Percentiles rank a stretch among this genome's conserved stretches.
These are phyloP conservation scores for Coleophoma eucalyptorum DNA, from an alignment of 2,329 filamentous ascomycete genomes.

Conservation along the genomic window DNA sequence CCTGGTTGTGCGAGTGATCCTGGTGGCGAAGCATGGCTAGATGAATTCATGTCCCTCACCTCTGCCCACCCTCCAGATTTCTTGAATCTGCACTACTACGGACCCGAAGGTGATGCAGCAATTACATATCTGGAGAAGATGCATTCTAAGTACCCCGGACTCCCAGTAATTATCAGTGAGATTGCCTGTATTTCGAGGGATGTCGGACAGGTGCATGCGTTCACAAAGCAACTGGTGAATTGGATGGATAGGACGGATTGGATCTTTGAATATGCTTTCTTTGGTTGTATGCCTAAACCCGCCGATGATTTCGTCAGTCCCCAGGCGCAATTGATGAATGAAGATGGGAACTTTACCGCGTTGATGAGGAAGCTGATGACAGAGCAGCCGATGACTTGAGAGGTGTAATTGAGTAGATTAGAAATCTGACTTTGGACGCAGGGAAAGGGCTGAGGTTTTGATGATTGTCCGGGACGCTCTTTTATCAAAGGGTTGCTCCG, in stretches of 20 bases:
- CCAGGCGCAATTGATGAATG: conserved; percentile 40
- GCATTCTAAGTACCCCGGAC: conserved; percentile 30
- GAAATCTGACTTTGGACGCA: too few relatives aligned
- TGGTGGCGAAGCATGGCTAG: conserved; percentile 35
- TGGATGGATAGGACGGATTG: conserved; percentile 39
- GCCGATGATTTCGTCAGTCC: conserved; percentile 42
- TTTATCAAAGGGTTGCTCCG: too few relatives aligned
- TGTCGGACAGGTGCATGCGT: conserved; percentile 30
- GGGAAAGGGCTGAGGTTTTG: too few relatives aligned
- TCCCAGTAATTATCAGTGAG: conserved; percentile 36
- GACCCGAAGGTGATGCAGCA: conserved; percentile 27
- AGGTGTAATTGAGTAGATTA: not conserved
- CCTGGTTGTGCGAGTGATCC: conserved; percentile 34
- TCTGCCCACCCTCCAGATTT: conserved; percentile 33
- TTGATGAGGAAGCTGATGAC: conserved; percentile 22
- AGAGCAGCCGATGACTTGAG: conserved; percentile 16
- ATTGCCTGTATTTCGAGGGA: conserved; percentile 36
- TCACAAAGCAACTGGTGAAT: conserved; percentile 34
- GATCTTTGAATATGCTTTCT: conserved; percentile 39
- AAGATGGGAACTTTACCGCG: conserved; percentile 33
- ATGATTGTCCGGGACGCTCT: too few relatives aligned
- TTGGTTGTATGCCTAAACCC: conserved; percentile 37
- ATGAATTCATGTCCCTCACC: conserved; percentile 35
- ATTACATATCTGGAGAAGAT: conserved; percentile 32
- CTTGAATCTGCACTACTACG: conserved; percentile 40